Conservation (phyloP, 768 basidiomycete species). For the Rhizopogon salebrosus region DNA sequence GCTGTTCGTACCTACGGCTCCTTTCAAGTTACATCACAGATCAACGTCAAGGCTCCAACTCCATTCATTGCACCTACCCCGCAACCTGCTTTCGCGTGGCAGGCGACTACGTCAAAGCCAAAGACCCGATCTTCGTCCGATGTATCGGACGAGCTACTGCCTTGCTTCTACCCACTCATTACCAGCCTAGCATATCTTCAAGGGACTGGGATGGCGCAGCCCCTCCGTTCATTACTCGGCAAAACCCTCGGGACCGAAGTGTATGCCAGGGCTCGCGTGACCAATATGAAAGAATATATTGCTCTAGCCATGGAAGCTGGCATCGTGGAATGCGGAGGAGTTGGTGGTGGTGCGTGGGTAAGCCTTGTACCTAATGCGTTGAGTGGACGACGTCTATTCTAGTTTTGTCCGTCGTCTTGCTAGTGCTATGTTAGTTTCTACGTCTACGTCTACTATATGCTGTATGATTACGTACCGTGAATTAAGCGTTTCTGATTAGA, state of each 20-base stretch:
- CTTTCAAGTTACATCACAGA: no score
- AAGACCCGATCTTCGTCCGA: background rate
- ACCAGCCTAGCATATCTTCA: conserved; percentile 26
- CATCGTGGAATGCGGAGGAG: conserved; percentile 38
- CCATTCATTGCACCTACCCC: background rate
- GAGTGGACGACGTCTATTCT: background rate
- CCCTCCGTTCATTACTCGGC: conserved; percentile 35
- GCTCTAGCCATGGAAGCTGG: conserved; percentile 32
- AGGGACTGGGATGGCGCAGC: conserved; percentile 25
- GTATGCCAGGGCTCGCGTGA: conserved; percentile 36
- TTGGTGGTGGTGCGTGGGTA: conserved; percentile 31
- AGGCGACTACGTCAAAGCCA: background rate
- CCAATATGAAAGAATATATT: conserved; percentile 37
- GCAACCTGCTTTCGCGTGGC: no score
- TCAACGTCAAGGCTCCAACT: no score
- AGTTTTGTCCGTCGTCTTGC: background rate
- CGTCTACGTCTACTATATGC: background rate
- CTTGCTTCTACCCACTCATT: conserved; percentile 27
- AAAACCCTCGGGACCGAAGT: conserved; percentile 24
- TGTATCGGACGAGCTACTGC: background rate
- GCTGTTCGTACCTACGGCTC: background rate
- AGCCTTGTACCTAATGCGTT: background rate
- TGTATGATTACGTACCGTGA: conserved; percentile 6
- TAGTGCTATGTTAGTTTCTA: background rate
- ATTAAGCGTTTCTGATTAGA: conserved; percentile 13